phyloP scores from a whole-genome alignment of 345 rosid genomes.

The Eucalyptus regnans region DNA sequence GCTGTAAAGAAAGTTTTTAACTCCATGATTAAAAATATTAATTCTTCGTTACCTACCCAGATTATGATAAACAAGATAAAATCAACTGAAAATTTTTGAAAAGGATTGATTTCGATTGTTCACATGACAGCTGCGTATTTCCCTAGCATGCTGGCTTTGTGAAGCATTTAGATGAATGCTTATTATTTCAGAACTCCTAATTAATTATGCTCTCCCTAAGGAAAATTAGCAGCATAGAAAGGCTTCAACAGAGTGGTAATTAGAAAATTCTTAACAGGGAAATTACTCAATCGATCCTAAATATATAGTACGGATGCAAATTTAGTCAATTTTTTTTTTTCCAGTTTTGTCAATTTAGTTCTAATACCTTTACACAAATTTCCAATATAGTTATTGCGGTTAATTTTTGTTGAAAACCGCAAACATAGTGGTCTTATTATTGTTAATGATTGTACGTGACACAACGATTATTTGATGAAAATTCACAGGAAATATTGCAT shows the following conservation, averaged over 20 bases:
- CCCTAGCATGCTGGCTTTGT: neutral
- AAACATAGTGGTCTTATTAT: rapidly evolving
- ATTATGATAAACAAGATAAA: neutral
- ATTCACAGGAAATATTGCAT: rapidly evolving
- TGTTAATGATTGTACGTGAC: rapidly evolving
- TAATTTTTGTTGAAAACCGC: rapidly evolving
- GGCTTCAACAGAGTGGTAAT: neutral
- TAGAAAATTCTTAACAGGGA: neutral
- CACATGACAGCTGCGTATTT: neutral
- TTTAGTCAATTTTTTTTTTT: too few relatives aligned
- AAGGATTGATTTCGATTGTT: neutral
- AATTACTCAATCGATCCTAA: neutral
- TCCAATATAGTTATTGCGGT: rapidly evolving
- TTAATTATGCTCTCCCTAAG: neutral
- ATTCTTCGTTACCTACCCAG: neutral
- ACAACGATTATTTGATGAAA: rapidly evolving
- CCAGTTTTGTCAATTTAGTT: rapidly evolving
- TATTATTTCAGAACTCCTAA: neutral
- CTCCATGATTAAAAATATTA: neutral
- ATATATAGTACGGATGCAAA: neutral
- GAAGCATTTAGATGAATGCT: neutral
- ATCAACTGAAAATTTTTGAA: neutral
- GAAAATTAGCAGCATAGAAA: neutral
- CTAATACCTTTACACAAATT: rapidly evolving
- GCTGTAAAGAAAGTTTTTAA: neutral